A percentile compares a stretch with the other conserved stretches of the same genome.
Evolutionary conservation across 2,329 filamentous ascomycete genomes (phyloP).

Genomic region (Plenodomus lindquistii): DNA sequence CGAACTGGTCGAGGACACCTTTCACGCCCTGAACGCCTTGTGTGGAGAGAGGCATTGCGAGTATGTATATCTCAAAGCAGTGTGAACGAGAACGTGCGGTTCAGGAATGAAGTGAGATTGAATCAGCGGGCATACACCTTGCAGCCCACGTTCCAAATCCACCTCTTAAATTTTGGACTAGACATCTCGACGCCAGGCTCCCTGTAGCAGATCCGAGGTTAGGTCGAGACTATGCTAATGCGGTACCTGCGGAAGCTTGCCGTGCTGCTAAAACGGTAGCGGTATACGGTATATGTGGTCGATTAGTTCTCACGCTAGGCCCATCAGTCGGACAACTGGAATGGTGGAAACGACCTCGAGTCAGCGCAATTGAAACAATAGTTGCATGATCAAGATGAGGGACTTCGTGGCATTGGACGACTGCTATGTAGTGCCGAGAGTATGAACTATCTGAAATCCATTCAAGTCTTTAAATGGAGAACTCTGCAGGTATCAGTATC

Average conservation of each 20-base stretch:
- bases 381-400: background rate
- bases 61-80: background rate
- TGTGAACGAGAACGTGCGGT: background rate
- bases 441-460: background rate
- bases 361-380: background rate
- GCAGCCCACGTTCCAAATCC: background rate
- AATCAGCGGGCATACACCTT: background rate
- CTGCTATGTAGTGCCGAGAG: background rate
- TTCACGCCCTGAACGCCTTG: conserved; percentile 41
- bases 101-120: background rate
- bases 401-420: background rate
- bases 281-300: no score
- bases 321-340: background rate
- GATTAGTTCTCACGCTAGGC: no score
- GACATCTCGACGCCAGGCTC: background rate
- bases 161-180: background rate
- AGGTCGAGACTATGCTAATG: background rate
- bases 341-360: background rate
- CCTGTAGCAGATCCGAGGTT: background rate
- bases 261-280: no score
- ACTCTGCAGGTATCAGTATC: no score
- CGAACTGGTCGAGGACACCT: conserved; percentile 38
- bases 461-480: background rate
- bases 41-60: conserved; percentile 36
- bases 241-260: no score